Percentiles rank a stretch among this genome's conserved stretches.
These are phyloP conservation scores for Pleomassaria siparia DNA, from an alignment of 2,329 filamentous ascomycete genomes.

Conservation along the genomic window DNA sequence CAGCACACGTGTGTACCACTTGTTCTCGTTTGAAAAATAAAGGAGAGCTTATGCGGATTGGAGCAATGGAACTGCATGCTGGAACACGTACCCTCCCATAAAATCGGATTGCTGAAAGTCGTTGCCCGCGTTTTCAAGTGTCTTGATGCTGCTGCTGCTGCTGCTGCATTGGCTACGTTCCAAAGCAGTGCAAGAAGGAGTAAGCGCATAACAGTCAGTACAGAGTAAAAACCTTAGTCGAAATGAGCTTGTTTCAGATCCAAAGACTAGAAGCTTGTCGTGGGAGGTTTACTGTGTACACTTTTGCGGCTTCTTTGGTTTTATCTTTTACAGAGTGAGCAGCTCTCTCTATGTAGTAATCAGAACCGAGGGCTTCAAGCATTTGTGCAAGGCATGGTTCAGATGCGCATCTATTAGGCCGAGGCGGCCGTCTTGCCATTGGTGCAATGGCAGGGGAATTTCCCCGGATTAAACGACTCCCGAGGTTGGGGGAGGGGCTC, in stretches of 20 bases:
- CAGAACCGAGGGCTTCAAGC: not conserved
- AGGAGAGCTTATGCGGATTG: too few species aligned
- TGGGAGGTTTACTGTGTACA: too few species aligned
- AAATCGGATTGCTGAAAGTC: slow-evolving; percentile 54
- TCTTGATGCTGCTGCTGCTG: not conserved
- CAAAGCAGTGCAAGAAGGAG: not conserved
- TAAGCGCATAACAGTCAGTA: not conserved
- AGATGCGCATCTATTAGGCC: not conserved
- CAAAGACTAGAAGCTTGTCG: too few species aligned
- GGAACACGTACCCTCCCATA: too few species aligned
- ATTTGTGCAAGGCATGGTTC: not conserved
- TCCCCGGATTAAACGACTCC: slow-evolving; percentile 3
- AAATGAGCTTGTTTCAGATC: too few species aligned
- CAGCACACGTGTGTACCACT: too few species aligned
- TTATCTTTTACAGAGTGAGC: not conserved
- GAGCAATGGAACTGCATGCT: too few species aligned
- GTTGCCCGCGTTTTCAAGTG: not conserved
- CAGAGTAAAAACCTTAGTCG: too few species aligned
- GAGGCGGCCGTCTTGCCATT: not conserved
- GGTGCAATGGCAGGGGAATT: slow-evolving; percentile 3
- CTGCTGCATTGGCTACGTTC: not conserved
- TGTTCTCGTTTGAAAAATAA: too few species aligned
- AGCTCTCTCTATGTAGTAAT: not conserved
- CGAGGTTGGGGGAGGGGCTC: not conserved
- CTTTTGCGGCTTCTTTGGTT: too few species aligned